These are phyloP conservation scores for Gossypium rotundifolium DNA, from an alignment of 345 rosid genomes.

Conservation along the genomic window DNA sequence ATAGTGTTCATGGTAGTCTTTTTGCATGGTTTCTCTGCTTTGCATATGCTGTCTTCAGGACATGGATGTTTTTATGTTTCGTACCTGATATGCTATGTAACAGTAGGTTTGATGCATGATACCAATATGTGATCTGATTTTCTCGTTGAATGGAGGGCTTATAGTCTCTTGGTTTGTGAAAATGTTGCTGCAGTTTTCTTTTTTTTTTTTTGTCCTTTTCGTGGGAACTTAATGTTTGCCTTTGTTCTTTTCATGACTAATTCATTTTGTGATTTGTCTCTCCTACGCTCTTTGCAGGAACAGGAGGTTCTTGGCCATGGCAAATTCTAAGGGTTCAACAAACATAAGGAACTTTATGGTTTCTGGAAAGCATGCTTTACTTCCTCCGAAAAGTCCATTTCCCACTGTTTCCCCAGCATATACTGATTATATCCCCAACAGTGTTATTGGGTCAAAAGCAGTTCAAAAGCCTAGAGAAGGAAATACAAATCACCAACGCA, in stretches of 20 bases:
- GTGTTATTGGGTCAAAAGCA: conserved; percentile 54
- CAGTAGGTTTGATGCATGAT: neutral
- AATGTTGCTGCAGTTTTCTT: neutral
- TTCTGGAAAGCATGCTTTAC: conserved; percentile 72
- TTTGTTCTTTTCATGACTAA: neutral
- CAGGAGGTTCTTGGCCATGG: conserved; percentile 43
- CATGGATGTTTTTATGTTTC: neutral
- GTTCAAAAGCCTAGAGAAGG: conserved; percentile 60
- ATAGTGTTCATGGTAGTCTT: neutral
- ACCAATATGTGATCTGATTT: neutral
- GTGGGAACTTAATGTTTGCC: neutral
- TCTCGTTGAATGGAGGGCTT: neutral
- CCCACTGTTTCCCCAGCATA: conserved; percentile 60
- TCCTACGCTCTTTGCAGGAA: conserved; percentile 27
- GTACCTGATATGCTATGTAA: neutral
- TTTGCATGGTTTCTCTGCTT: neutral
- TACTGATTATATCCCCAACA: conserved; percentile 56
- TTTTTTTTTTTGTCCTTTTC: neutral
- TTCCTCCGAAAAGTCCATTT: conserved; percentile 93
- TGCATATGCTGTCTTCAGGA: neutral
- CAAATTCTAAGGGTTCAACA: conserved; percentile 72
- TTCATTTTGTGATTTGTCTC: neutral
- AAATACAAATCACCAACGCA: conserved; percentile 64
- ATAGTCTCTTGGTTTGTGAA: neutral
- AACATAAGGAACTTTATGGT: conserved; percentile 56